Base-by-base conservation (phyloP, 2,329 filamentous ascomycete species). In the Fusarium austroafricanum region DNA sequence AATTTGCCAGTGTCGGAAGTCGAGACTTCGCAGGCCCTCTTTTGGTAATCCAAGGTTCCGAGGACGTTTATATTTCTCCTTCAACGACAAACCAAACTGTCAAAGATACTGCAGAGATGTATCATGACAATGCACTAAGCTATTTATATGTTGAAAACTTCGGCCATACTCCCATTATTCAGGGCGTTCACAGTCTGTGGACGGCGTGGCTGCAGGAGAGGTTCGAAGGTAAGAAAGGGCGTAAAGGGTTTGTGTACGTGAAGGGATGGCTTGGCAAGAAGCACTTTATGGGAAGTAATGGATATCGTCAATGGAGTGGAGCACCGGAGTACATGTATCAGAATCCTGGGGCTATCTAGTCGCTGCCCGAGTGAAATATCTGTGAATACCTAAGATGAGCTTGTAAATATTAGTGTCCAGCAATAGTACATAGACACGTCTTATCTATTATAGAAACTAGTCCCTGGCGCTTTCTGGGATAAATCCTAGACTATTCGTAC, bases 251-350 rank as follows among this genome's bases (percentile, higher is more conserved):
- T 0, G 1, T 21, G 23, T 21, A 12, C 6, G 18, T 61, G 0
- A 4, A 4, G 0, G 58, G 58, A n/a, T 61, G 58, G 58, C 55
- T 61, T 1, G 57, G 57, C 0, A 18, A 21, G 3, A 62, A 49
- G 6, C 28, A 46, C 2, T 63, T 56, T 17, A 14, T 54, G 7
- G 60, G 60, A 12, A 56, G 43, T 0, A 62, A 63, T 14, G 38
- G 47, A 1, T 62, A 62, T 26, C 9, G 46, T 2, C 57, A 62
- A 10, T 62, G 60, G 60, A 45, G 28, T 42, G 61, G 61, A 17
- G 61, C 39, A 0, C 11, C 61, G 3, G 57, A 57, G 33, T 62
- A 51, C n/a, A 31, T 14, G 1, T 64, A 62, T 6, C 61, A 64
- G 50, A 64, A 62, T 17, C 55, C 58, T 1, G 55, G 46, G 2